These are phyloP conservation scores for Nothophoma quercina DNA, from an alignment of 2,329 filamentous ascomycete genomes.

Conservation along the genomic window DNA sequence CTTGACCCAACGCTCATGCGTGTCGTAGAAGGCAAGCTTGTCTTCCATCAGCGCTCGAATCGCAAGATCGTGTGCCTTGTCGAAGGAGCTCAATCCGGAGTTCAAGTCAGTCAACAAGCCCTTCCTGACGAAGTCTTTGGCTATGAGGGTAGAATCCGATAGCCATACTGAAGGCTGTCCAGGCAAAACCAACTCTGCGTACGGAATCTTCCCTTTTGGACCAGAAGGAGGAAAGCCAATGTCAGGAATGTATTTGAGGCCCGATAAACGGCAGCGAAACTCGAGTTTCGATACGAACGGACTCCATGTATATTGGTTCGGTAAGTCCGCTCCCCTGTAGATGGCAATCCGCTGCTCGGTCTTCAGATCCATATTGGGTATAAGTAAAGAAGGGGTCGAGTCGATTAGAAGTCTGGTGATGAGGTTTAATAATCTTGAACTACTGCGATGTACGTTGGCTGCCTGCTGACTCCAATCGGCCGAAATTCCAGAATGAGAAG, in stretches of 20 bases:
- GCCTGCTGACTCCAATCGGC: neutral
- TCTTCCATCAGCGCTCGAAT: slow-evolving; percentile 66
- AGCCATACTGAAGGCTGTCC: slow-evolving; percentile 39
- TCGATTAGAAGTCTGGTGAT: no score
- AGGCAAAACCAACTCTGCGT: slow-evolving; percentile 51
- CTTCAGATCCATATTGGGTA: slow-evolving; percentile 3
- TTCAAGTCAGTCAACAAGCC: slow-evolving; percentile 61
- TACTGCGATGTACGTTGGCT: neutral
- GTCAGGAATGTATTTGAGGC: slow-evolving; percentile 56
- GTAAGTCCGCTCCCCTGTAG: slow-evolving; percentile 59
- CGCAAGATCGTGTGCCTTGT: slow-evolving; percentile 60
- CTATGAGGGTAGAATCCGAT: slow-evolving; percentile 65
- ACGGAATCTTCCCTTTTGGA: slow-evolving; percentile 69
- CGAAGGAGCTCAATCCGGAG: slow-evolving; percentile 45
- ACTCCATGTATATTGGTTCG: slow-evolving; percentile 62
- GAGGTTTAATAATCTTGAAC: neutral
- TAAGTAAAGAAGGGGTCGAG: neutral
- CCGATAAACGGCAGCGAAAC: slow-evolving; percentile 64
- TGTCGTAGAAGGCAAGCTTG: slow-evolving; percentile 65
- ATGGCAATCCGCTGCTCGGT: slow-evolving; percentile 46
- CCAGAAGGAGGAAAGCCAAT: slow-evolving; percentile 56
- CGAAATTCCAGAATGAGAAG: neutral
- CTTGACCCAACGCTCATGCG: slow-evolving; percentile 64
- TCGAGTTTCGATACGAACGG: slow-evolving; percentile 71
- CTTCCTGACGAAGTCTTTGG: slow-evolving; percentile 53